Evolutionary conservation across 2,329 filamentous ascomycete genomes (phyloP).

Genomic region (Ophiostoma novo-ulmi): DNA sequence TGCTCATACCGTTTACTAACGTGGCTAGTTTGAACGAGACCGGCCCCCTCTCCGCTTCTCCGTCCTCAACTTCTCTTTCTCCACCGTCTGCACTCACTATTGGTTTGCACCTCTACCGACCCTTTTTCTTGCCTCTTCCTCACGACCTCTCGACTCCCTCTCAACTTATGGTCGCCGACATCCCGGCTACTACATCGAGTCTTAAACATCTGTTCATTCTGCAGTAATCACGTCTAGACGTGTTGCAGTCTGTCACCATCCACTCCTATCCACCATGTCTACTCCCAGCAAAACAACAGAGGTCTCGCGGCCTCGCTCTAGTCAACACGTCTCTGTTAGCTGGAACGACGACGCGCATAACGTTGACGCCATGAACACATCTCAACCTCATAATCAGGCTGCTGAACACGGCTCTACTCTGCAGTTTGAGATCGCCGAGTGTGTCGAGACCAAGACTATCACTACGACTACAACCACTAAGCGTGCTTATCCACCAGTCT

Average conservation of each 20-base stretch:
- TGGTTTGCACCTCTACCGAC: too few relatives aligned
- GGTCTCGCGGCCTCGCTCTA: conserved; percentile 34
- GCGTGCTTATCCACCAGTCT: conserved; percentile 75
- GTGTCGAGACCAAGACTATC: conserved; percentile 65
- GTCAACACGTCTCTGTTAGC: conserved; percentile 35
- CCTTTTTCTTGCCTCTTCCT: background rate
- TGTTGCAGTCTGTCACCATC: background rate
- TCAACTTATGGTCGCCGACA: background rate
- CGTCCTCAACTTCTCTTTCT: background rate
- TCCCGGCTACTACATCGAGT: background rate
- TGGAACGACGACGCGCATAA: conserved; percentile 34
- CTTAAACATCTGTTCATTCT: background rate
- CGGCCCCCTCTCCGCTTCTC: background rate
- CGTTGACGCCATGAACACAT: conserved; percentile 19
- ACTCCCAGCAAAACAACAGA: conserved; percentile 29
- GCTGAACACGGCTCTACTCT: conserved; percentile 33
- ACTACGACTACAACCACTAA: conserved; percentile 92
- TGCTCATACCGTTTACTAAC: background rate
- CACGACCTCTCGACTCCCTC: background rate
- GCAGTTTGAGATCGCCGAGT: conserved; percentile 58
- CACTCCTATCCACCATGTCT: background rate
- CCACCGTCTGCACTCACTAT: background rate
- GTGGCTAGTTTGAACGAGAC: background rate
- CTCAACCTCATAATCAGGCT: background rate
- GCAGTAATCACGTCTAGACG: conserved; percentile 3